Percentiles rank a stretch among this genome's conserved stretches.
Conservation (phyloP, 345 rosid genomes). For the Hevea brasiliensis region DNA sequence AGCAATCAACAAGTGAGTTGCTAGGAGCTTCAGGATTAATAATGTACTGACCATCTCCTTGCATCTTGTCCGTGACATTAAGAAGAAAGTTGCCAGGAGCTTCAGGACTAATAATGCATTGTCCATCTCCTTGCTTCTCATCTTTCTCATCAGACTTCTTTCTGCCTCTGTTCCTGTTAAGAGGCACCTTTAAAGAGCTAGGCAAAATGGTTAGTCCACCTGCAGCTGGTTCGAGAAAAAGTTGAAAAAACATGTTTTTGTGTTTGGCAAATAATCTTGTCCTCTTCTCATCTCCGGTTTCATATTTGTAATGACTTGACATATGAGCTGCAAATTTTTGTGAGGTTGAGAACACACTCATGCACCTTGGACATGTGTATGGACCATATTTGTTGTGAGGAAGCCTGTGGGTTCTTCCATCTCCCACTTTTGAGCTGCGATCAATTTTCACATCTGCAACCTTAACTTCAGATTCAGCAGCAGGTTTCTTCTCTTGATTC, state of each 20-base stretch:
- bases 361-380: conserved; percentile 32
- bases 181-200: not conserved
- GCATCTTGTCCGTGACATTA: no score
- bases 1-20: no score
- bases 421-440: not conserved
- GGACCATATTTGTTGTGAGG: conserved; percentile 25
- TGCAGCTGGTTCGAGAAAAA: not conserved
- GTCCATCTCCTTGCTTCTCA: no score
- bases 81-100: no score
- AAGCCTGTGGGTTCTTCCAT: conserved; percentile 35
- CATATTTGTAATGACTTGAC: conserved; percentile 13
- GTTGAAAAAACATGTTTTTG: conserved; percentile 14
- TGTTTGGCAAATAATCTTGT: conserved; percentile 22
- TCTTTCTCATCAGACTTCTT: no score
- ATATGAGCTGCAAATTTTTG: conserved; percentile 34
- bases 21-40: no score
- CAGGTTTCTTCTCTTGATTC: no score
- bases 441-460: not conserved
- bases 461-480: no score
- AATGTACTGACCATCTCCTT: no score
- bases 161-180: no score
- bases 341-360: not conserved
- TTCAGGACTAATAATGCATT: no score
- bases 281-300: conserved; percentile 24
- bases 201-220: conserved; percentile 12